These are phyloP conservation scores for Imleria badia DNA, from an alignment of 768 basidiomycete genomes.

Conservation along the genomic window DNA sequence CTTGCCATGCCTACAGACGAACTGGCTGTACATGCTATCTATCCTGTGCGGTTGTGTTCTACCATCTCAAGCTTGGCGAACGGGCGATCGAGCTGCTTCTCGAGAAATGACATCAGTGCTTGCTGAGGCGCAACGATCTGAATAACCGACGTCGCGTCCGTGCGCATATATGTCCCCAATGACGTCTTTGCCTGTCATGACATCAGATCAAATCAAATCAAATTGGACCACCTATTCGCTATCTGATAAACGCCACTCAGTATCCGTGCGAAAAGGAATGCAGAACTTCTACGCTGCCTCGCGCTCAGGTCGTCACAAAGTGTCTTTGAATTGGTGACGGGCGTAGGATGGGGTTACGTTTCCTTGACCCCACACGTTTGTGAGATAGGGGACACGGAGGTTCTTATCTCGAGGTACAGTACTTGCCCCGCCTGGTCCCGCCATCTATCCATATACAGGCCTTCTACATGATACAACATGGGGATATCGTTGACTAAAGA, in stretches of 20 bases:
- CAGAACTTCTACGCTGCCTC: too few species aligned
- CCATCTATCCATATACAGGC: too few species aligned
- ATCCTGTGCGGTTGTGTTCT: not conserved
- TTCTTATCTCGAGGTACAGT: too few species aligned
- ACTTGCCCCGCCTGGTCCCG: too few species aligned
- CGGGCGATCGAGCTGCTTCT: not conserved
- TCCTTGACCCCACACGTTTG: not conserved
- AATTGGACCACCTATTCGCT: not conserved
- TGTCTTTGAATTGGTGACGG: too few species aligned
- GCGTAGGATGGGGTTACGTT: not conserved
- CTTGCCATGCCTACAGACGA: not conserved
- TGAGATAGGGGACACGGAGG: not conserved
- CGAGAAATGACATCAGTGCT: slow-evolving; percentile 7
- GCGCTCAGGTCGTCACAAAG: too few species aligned
- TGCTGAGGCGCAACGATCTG: not conserved
- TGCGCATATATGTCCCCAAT: not conserved
- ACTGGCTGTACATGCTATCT: not conserved
- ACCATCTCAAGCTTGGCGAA: not conserved
- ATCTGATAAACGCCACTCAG: slow-evolving; percentile 11
- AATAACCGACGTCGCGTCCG: not conserved
- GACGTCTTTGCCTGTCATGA: not conserved
- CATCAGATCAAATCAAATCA: not conserved
- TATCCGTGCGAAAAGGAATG: not conserved
- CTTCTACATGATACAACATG: too few species aligned
- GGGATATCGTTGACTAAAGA: too few species aligned